Base-by-base conservation (phyloP, 257 asterid genomes). In the Petrea volubilis region DNA sequence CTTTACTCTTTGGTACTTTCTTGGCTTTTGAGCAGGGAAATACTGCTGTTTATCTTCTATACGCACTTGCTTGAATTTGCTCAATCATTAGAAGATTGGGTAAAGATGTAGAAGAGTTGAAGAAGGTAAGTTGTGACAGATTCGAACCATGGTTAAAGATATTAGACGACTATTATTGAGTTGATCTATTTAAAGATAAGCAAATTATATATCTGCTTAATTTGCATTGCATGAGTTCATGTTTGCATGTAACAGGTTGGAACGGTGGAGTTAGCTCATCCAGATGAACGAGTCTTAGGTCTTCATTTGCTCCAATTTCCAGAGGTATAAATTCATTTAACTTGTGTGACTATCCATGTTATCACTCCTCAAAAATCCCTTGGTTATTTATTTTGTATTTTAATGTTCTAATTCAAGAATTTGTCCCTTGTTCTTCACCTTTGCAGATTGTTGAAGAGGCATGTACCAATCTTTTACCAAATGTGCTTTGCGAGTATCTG, bases 401-500 rank as follows among this genome's bases (percentile, higher is more conserved):
- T 29, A 38, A n/a, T 33, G 43, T 57, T 27, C 38, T 14, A 10
- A 0, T n/a, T 31, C 9, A 24, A 1, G 3, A 52, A 11, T 23
- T 5, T 52, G 9, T n/a, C 15, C 0, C 31, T 52, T 23, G 59
- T 52, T 52, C 59, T 23, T 9, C 8, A 20, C 60, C 25, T 58
- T 74, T 67, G 58, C 82, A 95, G 98, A 72, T 83, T 69, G 99
- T 92, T 27, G 92, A 90, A 75, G 98, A 91, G 59, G 87, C 97
- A n/a, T 88, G 93, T 71, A 76, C 87, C 25, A 87, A 71, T 81
- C 87, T 95, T 28, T 68, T 78, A 4, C 99, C 99, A 1, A 90
- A 87, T 56, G 68, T 76, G n/a, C 52, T 90, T 70, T 95, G 99
- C 68, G 97, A 95, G 78, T 95, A 88, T 73, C 79, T 92, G 15